Evolutionary conservation across 1,284 basidiomycete genomes (phyloP).

Genomic region (Lentinus polychrous): DNA sequence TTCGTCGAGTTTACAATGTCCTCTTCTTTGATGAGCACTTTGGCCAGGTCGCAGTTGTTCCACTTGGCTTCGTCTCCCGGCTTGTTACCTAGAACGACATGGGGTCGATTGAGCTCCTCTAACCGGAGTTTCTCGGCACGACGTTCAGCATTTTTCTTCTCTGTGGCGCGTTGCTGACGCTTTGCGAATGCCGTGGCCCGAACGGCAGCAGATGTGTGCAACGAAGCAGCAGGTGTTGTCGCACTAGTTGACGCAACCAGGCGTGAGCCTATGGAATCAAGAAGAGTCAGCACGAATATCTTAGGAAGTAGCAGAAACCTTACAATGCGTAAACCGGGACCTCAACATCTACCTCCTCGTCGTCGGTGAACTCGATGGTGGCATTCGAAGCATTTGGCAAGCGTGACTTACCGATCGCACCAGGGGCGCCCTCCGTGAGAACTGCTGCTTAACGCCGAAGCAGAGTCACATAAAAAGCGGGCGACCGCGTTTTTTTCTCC

Average conservation of each 20-base stretch:
- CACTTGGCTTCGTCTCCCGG: conserved; percentile 59
- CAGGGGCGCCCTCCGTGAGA: conserved; percentile 14
- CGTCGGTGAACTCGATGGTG: conserved; percentile 7
- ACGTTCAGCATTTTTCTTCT: conserved; percentile 45
- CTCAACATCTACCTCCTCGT: conserved; percentile 22
- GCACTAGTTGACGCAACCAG: conserved; percentile 35
- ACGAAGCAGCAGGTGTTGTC: conserved; percentile 21
- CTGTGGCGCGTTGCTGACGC: conserved; percentile 32
- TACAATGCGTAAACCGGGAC: conserved; percentile 24
- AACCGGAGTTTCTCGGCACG: conserved; percentile 37
- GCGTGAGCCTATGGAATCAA: conserved; percentile 30
- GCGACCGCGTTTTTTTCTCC: conserved; percentile 9
- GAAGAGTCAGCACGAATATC: background rate
- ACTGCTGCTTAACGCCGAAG: conserved; percentile 5
- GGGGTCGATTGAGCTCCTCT: conserved; percentile 45
- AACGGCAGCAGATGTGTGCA: conserved; percentile 51
- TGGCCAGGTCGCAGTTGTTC: conserved; percentile 55
- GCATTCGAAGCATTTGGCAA: no score
- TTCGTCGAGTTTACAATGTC: conserved; percentile 33
- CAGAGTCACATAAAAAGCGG: conserved; percentile 16
- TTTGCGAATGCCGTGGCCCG: conserved; percentile 29
- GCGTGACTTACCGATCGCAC: background rate
- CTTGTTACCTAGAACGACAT: conserved; percentile 67
- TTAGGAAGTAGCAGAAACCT: conserved; percentile 8
- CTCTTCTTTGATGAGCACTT: conserved; percentile 50